Evolutionary conservation across 192 early-diverging fungal species (phyloP), one percentile per base, ranked within the genome.

Genomic region (Glomus cerebriforme): DNA sequence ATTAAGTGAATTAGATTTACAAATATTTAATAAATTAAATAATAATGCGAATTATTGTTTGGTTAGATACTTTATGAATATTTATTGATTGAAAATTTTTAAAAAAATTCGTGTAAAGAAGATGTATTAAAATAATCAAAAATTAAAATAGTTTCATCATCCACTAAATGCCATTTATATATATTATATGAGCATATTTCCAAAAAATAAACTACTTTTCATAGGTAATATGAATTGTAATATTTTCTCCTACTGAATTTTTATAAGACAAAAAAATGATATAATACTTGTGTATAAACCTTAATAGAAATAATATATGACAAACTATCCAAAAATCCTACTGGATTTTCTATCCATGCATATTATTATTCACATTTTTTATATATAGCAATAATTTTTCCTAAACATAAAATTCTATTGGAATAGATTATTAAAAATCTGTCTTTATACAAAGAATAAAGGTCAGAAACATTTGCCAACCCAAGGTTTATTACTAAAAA

Each of bases 371-470:
- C 66, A 69, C n/a, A 69, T 69, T 69, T 69, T 35, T 39, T 2
- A 69, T 39, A 69, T 8, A 69, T 31, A n/a, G 35, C 17, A 19
- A 69, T 69, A 34, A 69, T 34, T 69, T 69, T 69, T 34, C 3
- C 35, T 15, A 39, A 69, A 69, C 66, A 69, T 35, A 69, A 69
- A 32, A 69, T 69, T 19, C 19, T 39, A 69, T 69, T 69, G 3
- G 66, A 69, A 69, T 69, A 69, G 1, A 69, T 15, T 34, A 69
- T 19, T 24, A 39, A 69, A 39, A 69, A 69, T 37, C 34, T 34
- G 6, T 39, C 1, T 32, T 69, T 69, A 9, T 22, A 37, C 9
- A 37, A 34, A 15, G 66, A 22, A 68, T 68, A 4, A 68, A 24
- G 17, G 2, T 69, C 35, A 69, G 62, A 63, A 63, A 63, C 9